phyloP scores from a whole-genome alignment of 2,329 filamentous ascomycete genomes.

The Botryotinia calthae region DNA sequence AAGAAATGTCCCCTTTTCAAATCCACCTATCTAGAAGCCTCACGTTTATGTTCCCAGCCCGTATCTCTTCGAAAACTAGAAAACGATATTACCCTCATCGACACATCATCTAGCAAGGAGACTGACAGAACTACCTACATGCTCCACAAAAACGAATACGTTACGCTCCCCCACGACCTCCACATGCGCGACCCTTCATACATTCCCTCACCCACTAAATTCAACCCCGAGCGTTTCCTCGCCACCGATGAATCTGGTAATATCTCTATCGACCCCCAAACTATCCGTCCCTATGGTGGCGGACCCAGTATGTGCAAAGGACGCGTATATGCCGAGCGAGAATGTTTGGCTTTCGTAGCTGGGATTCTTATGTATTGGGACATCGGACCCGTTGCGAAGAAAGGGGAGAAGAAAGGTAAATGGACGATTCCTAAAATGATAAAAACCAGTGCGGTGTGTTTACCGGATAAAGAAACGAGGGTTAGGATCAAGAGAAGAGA shows the following conservation, averaged over 20 bases:
- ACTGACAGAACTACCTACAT: conserved; percentile 41
- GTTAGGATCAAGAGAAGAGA: conserved; percentile 50
- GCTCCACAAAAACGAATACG: conserved; percentile 43
- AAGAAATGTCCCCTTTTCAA: conserved; percentile 47
- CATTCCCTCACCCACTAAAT: conserved; percentile 43
- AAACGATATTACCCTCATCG: conserved; percentile 40
- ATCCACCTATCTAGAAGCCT: conserved; percentile 46
- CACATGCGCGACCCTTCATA: conserved; percentile 44
- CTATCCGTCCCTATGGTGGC: conserved; percentile 49
- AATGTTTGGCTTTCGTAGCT: conserved; percentile 50
- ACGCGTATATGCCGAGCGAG: conserved; percentile 49
- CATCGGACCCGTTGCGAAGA: conserved; percentile 46
- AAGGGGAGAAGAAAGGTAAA: conserved; percentile 30
- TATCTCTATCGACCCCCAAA: conserved; percentile 30
- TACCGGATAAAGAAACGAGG: conserved; percentile 51
- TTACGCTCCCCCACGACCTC: conserved; percentile 46
- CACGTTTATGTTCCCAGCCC: conserved; percentile 45
- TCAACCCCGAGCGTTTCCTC: conserved; percentile 48
- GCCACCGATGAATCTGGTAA: not conserved
- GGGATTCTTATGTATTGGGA: conserved; percentile 56
- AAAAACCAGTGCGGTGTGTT: conserved; percentile 49
- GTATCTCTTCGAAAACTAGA: conserved; percentile 44
- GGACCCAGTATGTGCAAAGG: conserved; percentile 51
- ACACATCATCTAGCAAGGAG: conserved; percentile 22
- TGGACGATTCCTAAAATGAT: conserved; percentile 52